Evolutionary conservation across 1,284 basidiomycete genomes (phyloP), one percentile per base, ranked within the genome.

Genomic region (Sporisorium reilianum): DNA sequence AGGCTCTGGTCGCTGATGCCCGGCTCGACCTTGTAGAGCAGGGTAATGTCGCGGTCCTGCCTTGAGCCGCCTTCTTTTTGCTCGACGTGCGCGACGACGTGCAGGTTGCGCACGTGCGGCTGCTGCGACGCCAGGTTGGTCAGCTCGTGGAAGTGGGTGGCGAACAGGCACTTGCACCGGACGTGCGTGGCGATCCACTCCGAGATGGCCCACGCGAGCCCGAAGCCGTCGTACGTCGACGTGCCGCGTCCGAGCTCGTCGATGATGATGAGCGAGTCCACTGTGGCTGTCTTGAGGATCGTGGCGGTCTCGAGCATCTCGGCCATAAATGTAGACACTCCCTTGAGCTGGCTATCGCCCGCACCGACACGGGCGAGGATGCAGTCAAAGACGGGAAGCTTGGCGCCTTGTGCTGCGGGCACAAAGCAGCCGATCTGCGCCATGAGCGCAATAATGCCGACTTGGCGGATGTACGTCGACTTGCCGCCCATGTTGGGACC

Each of bases 291-390:
- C 80, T 92, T 90, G 49, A 99, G 88, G 80, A 99, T 99, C 0
- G 94, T 95, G 0, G 97, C 95, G 0, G 95, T 99, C 85, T 96
- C 94, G 12, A 96, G 88, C 97, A 99, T 99, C 86, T 99, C 97
- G 3, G 95, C 95, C 96, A 99, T 99, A 85, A 99, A 99, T 0
- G 97, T 99, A 30, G 94, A 97, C 4, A 99, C 93, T 18, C 96
- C 97, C 85, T 98, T 98, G 45, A 98, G 87, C 85, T 98, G 95
- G 85, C 93, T 95, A 84, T 99, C 97, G 0, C 97, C 97, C 0
- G 97, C 97, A 8, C 97, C 97, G 1, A 99, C 96, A 77, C 97
- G 89, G 60, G 96, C 97, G 5, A 99, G 87, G 53, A 99, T 92
- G 16, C 94, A 97, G 86, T 99, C 97, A 76, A 98, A 99, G 52